Evolutionary conservation across 2,329 filamentous ascomycete genomes (phyloP), one percentile per base, ranked within the genome.

Genomic region (Fusarium pseudonygamai): DNA sequence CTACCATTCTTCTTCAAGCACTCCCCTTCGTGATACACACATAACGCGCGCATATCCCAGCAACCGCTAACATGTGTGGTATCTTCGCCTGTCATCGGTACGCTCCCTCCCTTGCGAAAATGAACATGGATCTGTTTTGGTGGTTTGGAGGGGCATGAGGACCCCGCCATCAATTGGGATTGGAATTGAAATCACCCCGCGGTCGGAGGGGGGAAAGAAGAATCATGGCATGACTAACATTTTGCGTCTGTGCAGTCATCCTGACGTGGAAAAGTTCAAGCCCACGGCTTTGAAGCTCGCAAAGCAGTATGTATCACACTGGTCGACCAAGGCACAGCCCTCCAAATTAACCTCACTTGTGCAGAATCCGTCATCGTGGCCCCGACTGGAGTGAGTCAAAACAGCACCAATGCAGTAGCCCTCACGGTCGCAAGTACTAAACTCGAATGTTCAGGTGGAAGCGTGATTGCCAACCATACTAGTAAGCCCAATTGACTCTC

Each of bases 211-310:
- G 46, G 39, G 57, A 71, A 67, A 39, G 56, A 49, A 57, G 58
- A 61, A 65, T 59, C 65, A 72, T 64, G 69, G 69, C 75, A 50
- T 74, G 60, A 78, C 78, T 79, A 73, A 80, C 71, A 59, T 56
- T 67, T 50, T 39, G 63, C 60, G 39, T 45, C 57, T 36, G 36
- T 76, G 75, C 74, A 91, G 90, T 86, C 95, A 98, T 82, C 95
- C 96, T 74, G 93, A 98, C 90, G 94, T 98, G 80, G 91, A 93
- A 81, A 95, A 95, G 81, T 98, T 98, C 89, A 98, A 98, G 91
- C 93, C 96, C 58, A 96, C 93, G 72, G 96, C 96, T 80, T 88
- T 98, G 84, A 93, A 93, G 85, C 93, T 98, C 86, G 92, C 95
- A 77, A 98, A 98, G 89, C 93, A 94, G 94, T 97, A 90, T 84